These are phyloP conservation scores for Pelargonium nanum DNA, from an alignment of 345 rosid species.

Conservation along the genomic window DNA sequence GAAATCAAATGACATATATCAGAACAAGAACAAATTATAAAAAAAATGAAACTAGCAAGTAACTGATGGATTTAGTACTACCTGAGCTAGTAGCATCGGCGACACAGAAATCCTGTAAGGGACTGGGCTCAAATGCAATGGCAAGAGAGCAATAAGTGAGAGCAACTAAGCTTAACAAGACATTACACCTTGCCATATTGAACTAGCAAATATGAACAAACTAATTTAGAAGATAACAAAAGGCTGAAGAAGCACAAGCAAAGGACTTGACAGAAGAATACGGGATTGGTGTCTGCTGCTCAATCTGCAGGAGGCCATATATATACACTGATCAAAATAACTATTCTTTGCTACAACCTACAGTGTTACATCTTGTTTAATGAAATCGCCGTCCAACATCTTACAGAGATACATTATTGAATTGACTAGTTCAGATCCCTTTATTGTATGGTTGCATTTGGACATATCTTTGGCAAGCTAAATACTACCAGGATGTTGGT, in stretches of 20 bases:
- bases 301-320: no score
- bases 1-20: no score
- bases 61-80: background rate
- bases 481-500: no score
- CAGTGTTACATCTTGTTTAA: background rate
- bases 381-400: background rate
- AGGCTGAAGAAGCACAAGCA: no score
- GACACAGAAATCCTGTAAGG: conserved; percentile 8
- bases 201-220: background rate
- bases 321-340: no score
- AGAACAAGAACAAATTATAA: no score
- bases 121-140: background rate
- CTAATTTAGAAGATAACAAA: background rate
- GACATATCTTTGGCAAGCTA: background rate
- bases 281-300: background rate
- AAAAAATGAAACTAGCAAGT: no score
- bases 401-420: background rate
- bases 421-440: background rate
- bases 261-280: background rate
- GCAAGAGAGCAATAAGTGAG: background rate
- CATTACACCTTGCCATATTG: background rate
- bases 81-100: background rate
- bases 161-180: background rate
- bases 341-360: background rate
- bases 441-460: no score